Evolutionary conservation across 257 asterid genomes (phyloP).

Genomic region (Solanum gandarillasii): DNA sequence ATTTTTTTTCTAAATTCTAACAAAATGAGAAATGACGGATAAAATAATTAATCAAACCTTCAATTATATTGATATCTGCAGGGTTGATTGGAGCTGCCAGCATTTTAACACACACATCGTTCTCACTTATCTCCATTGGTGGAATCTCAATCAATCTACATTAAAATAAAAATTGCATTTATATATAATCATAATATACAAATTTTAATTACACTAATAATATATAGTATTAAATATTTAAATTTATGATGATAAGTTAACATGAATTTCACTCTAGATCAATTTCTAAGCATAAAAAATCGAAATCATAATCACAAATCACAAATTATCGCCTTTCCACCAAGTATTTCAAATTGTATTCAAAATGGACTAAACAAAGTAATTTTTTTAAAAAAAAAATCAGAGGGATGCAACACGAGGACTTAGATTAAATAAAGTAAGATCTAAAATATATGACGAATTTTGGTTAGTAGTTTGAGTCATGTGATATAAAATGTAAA

Average conservation of each 20-base stretch:
- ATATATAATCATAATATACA: not conserved
- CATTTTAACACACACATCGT: slow-evolving; percentile 85
- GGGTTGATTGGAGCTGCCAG: slow-evolving; percentile 95
- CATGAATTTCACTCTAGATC: not conserved
- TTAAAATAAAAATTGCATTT: not conserved
- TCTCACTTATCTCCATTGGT: slow-evolving; percentile 49
- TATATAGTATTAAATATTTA: not conserved
- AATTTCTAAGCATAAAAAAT: not conserved
- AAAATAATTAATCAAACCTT: slow-evolving; percentile 26
- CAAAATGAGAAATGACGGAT: not conserved
- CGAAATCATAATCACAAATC: not conserved
- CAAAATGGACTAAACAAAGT: not conserved
- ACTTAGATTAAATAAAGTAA: not conserved
- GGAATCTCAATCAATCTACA: slow-evolving; percentile 54
- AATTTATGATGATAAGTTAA: not conserved
- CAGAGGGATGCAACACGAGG: not conserved
- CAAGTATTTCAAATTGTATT: not conserved
- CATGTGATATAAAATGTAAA: not conserved
- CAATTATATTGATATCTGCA: slow-evolving; percentile 81
- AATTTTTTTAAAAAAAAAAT: too few species aligned
- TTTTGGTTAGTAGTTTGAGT: not conserved
- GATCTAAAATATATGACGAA: not conserved
- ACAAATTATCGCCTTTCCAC: too few species aligned
- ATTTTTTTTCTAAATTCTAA: not conserved
- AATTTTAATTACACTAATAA: not conserved